phyloP scores from a whole-genome alignment of 495 filamentous ascomycete species.

The Neurospora sp. region DNA sequence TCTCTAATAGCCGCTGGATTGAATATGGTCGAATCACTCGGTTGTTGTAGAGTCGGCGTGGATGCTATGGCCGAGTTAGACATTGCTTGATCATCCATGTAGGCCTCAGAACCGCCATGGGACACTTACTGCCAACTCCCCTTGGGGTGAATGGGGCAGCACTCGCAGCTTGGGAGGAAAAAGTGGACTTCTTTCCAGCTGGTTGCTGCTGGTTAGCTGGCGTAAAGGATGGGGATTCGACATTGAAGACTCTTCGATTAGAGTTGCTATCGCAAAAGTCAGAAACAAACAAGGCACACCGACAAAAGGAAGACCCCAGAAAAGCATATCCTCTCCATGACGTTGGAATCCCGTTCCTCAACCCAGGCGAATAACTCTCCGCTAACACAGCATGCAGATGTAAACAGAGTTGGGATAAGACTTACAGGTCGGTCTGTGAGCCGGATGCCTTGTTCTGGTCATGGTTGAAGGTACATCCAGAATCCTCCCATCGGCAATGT shows the following conservation, averaged over 20 bases:
- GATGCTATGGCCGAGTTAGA: constrained; percentile 15
- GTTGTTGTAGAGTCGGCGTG: constrained; percentile 25
- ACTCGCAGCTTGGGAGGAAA: constrained; percentile 79
- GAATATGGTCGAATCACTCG: constrained; percentile 32
- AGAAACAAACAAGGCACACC: constrained; percentile 4
- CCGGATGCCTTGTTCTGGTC: constrained; percentile 52
- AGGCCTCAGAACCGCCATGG: constrained; percentile 2
- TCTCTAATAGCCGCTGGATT: constrained; percentile 56
- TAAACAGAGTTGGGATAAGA: not conserved
- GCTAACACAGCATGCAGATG: not conserved
- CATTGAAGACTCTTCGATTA: constrained; percentile 74
- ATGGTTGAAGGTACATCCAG: constrained; percentile 88
- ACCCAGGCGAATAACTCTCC: not conserved
- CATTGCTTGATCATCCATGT: not conserved
- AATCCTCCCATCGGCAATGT: constrained; percentile 83
- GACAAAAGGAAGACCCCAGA: not conserved
- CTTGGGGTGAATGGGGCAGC: constrained; percentile 88
- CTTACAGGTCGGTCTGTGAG: constrained; percentile 52
- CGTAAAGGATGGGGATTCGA: constrained; percentile 92
- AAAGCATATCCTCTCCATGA: not conserved
- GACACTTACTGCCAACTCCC: constrained; percentile 26
- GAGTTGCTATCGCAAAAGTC: constrained; percentile 25
- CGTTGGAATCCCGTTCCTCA: not conserved
- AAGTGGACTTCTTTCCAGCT: constrained; percentile 46
- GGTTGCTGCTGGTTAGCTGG: constrained; percentile 45